A percentile compares a stretch with the other conserved stretches of the same genome.
Conservation (phyloP, 1,284 basidiomycete genomes). For the Naganishia sp. region DNA sequence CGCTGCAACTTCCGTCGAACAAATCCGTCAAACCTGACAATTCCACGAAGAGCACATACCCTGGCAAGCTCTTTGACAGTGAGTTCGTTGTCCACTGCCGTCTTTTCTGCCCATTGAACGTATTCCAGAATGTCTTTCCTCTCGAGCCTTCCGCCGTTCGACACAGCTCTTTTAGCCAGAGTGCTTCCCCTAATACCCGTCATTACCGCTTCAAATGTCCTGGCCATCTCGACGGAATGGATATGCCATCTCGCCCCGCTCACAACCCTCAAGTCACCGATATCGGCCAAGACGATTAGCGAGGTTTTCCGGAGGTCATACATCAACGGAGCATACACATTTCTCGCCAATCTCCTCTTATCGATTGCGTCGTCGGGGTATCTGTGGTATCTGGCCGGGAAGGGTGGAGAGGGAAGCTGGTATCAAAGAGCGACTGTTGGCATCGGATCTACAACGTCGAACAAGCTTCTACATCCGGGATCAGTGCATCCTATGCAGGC, state of each 20-base stretch:
- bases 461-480: background rate
- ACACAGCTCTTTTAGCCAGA: slow-evolving; percentile 19
- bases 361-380: slow-evolving; percentile 30
- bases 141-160: slow-evolving; percentile 13
- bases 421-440: background rate
- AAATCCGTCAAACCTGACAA: background rate
- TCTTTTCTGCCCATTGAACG: too few species aligned
- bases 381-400: slow-evolving; percentile 23
- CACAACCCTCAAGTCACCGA: slow-evolving; percentile 29
- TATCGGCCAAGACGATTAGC: slow-evolving; percentile 31
- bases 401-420: slow-evolving; percentile 8
- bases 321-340: slow-evolving; percentile 35
- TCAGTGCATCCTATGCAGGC: slow-evolving; percentile 20
- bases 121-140: slow-evolving; percentile 17
- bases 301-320: slow-evolving; percentile 35
- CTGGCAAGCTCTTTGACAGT: too few species aligned
- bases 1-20: too few species aligned
- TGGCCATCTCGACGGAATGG: slow-evolving; percentile 37
- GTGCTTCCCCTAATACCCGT: slow-evolving; percentile 34
- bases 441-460: slow-evolving; percentile 2
- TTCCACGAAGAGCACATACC: background rate
- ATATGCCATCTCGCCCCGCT: slow-evolving; percentile 33
- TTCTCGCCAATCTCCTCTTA: slow-evolving; percentile 33
- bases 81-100: too few species aligned
- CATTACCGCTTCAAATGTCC: slow-evolving; percentile 33